Evolutionary conservation across 208 protist genomes (phyloP), one percentile per base, ranked within the genome.

Genomic region (Kentomonas sorsogonicus): DNA sequence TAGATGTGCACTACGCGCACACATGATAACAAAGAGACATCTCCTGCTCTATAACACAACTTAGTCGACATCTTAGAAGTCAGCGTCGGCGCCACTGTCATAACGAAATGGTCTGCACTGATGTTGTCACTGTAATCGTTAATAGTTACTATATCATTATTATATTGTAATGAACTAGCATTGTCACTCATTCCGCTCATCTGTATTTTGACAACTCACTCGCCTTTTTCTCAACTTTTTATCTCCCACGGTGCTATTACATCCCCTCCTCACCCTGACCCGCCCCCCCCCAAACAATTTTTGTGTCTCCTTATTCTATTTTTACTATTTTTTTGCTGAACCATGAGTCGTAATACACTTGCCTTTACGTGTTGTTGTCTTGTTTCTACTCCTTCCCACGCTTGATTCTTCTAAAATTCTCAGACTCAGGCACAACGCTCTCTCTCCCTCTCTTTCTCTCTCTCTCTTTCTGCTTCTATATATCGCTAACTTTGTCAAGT

Each of bases 371-470:
- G 23, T 39, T 62, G 20, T 33, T 41, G 18, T 51, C 51, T 25
- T 34, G 16, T 41, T 51, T 39, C 34, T 54, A 1, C 13, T 38
- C 5, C 22, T 36, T 53, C 46, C n/a, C n/a, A n/a, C n/a, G n/a
- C n/a, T 53, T 56, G 38, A 66, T 55, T 67, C 53, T 60, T 23
- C 16, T 47, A 13, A 23, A 7, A 9, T 27, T 34, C 27, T 52
- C 11, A n/a, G 7, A 36, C 33, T 36, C 33, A 36, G n/a, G n/a
- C n/a, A n/a, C n/a, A n/a, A n/a, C n/a, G n/a, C n/a, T n/a, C n/a
- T 40, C 51, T 33, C 20, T 25, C 22, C 18, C 22, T 26, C 51
- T 30, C 51, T 16, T 16, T n/a, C 33, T 10, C 18, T 44, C 18
- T 15, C 30, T 44, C 30, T 53, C 30, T 53, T 1, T 0, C 3